Base-by-base conservation (phyloP, 495 filamentous ascomycete species). In the Penicillium crystallinum region DNA sequence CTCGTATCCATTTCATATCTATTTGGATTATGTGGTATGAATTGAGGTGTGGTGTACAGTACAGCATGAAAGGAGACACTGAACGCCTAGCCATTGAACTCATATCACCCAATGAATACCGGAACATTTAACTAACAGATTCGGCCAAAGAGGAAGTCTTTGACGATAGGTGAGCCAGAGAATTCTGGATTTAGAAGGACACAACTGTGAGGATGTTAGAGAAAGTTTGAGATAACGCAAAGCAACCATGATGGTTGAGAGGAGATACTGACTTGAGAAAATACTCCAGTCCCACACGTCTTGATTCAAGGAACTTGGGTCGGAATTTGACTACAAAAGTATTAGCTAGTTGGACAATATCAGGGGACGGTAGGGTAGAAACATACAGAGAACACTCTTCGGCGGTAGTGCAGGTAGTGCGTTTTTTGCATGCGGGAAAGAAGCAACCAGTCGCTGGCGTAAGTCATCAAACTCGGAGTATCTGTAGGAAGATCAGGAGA, bases 401-500 rank as follows among this genome's bases (percentile, higher is more conserved):
- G 84, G 82, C 7, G 86, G 86, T 23, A 90, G 61, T 8, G 73
- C 69, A 21, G 86, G 86, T 51, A 90, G 74, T 6, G 85, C 83
- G 50, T 70, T 80, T 51, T 70, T 74, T 1, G 84, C 81, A 54
- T 84, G 73, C 3, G 86, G 86, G 56, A 90, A 90, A 4, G 86
- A 82, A 44, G 65, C 60, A 25, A 79, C 64, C 3, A 90, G 74
- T 44, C 76, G 74, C 29, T 73, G 62, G 15, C 84, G 76, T 38
- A 90, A 64, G 29, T 80, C 76, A 53, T 83, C 82, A 59, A 90
- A 89, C 56, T 89, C 86, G 7, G 86, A 88, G 59, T 88, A 89
- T 70, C 85, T 85, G 55, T 23, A 33, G 3, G 31, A 35, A 27
- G 3, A 7, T 19, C 18, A 42, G 7, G 17, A 15, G 2, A 2